phyloP scores from a whole-genome alignment of 106 monocot genomes.

The Acanthochlamys bracteata region DNA sequence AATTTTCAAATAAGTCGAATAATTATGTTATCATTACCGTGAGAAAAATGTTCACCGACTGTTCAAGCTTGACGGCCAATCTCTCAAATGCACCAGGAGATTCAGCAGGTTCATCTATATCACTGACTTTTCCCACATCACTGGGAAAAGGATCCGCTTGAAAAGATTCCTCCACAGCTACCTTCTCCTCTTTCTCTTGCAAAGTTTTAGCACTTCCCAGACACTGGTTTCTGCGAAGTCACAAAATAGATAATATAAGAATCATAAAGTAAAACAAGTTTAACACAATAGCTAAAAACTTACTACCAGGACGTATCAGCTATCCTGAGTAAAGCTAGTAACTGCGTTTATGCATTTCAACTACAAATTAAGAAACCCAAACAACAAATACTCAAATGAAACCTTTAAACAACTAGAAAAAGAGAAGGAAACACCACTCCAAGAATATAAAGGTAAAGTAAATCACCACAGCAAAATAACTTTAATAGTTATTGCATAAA shows the following conservation, averaged over 20 bases:
- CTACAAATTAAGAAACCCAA: too few species aligned
- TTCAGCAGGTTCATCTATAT: slow-evolving; percentile 6
- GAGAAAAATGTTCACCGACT: slow-evolving; percentile 64
- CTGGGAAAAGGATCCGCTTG: slow-evolving; percentile 19
- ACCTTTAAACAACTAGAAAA: too few species aligned
- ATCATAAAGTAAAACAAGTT: background rate
- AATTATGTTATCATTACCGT: slow-evolving; percentile 27
- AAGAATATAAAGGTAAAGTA: too few species aligned
- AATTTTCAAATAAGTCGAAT: background rate
- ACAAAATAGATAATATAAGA: background rate
- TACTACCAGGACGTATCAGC: too few species aligned
- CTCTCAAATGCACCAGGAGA: slow-evolving; percentile 28
- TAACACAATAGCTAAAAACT: too few species aligned
- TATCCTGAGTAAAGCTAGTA: too few species aligned
- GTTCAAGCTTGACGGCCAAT: slow-evolving; percentile 76
- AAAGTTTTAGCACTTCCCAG: slow-evolving; percentile 28
- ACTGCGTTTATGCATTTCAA: too few species aligned
- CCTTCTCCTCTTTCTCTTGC: slow-evolving; percentile 49
- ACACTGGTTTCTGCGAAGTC: slow-evolving; percentile 20
- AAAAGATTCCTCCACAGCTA: slow-evolving; percentile 35
- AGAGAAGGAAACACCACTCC: too few species aligned
- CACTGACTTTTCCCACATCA: background rate
- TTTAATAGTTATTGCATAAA: too few species aligned
- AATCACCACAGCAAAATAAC: too few species aligned
- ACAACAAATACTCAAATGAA: too few species aligned